These are phyloP conservation scores for Xylaria telfairii DNA, from an alignment of 495 filamentous ascomycete genomes.

Conservation along the genomic window DNA sequence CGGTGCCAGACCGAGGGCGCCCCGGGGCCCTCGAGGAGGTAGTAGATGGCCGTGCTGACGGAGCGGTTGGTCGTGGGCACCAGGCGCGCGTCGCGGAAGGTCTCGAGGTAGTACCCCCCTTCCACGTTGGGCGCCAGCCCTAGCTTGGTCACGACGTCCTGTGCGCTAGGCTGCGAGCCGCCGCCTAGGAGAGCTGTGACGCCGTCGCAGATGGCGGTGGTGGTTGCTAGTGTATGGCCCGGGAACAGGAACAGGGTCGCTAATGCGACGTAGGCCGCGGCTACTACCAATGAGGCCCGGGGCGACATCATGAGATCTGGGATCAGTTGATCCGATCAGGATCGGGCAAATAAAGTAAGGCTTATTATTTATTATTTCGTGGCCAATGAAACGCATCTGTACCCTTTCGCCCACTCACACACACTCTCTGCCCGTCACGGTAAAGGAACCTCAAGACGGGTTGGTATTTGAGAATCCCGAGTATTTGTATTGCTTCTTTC, in stretches of 20 bases:
- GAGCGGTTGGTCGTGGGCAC: constrained; percentile 41
- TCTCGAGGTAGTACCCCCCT: constrained; percentile 55
- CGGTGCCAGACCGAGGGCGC: constrained; percentile 53
- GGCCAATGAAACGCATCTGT: not conserved
- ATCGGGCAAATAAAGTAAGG: no score
- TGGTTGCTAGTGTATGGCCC: constrained; percentile 13
- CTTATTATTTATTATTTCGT: not conserved
- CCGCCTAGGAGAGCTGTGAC: no score
- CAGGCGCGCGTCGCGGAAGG: constrained; percentile 46
- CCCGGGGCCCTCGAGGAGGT: constrained; percentile 50
- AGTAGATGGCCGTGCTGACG: constrained; percentile 57
- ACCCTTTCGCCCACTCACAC: not conserved
- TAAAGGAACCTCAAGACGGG: not conserved
- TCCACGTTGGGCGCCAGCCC: constrained; percentile 50
- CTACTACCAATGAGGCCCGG: constrained; percentile 11
- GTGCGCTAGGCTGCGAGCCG: constrained; percentile 41
- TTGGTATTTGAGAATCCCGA: not conserved
- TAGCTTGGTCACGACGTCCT: constrained; percentile 47
- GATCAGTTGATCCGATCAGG: constrained; percentile 19
- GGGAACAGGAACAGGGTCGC: constrained; percentile 13
- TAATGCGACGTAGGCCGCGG: constrained; percentile 22
- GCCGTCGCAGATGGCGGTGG: no score
- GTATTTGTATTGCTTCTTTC: not conserved
- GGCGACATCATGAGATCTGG: constrained; percentile 14
- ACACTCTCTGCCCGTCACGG: not conserved